Evolutionary conservation across 441 rosid species (phyloP).

Genomic region (Gossypium davidsonii): DNA sequence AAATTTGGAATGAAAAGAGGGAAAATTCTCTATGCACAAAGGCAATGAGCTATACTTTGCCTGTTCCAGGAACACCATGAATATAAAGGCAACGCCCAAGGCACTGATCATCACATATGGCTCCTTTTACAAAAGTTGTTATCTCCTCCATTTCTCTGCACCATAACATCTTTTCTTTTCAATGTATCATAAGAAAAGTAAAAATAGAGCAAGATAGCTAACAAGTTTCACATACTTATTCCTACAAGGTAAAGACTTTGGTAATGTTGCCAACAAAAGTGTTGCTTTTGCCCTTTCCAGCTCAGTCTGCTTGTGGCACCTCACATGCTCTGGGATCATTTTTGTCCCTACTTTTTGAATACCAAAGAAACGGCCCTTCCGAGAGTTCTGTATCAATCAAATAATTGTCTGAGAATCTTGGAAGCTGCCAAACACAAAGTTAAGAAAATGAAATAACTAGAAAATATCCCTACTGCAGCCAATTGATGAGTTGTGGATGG

Average conservation of each 20-base stretch:
- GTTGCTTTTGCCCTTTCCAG: conserved; percentile 84
- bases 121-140: conserved; percentile 68
- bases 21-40: neutral
- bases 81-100: conserved; percentile 87
- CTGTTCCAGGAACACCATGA: conserved; percentile 99
- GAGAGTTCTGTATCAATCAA: conserved; percentile 49
- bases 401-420: conserved; percentile 2
- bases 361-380: conserved; percentile 69
- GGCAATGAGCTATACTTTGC: conserved; percentile 48
- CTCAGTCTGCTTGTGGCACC: conserved; percentile 80
- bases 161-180: neutral
- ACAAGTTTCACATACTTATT: conserved; percentile 42
- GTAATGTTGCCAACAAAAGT: conserved; percentile 71
- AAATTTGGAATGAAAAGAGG: neutral
- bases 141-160: conserved; percentile 90
- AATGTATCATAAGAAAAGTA: neutral
- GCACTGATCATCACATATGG: conserved; percentile 78
- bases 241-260: conserved; percentile 85
- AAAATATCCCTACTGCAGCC: conserved; percentile 53
- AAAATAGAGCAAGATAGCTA: neutral
- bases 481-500: conserved; percentile 31
- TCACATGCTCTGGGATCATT: conserved; percentile 81
- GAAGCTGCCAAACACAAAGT: conserved; percentile 16
- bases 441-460: conserved; percentile 11
- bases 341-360: conserved; percentile 86